Conservation (phyloP, 2,329 filamentous ascomycete genomes). For the Parastagonospora avenae region DNA sequence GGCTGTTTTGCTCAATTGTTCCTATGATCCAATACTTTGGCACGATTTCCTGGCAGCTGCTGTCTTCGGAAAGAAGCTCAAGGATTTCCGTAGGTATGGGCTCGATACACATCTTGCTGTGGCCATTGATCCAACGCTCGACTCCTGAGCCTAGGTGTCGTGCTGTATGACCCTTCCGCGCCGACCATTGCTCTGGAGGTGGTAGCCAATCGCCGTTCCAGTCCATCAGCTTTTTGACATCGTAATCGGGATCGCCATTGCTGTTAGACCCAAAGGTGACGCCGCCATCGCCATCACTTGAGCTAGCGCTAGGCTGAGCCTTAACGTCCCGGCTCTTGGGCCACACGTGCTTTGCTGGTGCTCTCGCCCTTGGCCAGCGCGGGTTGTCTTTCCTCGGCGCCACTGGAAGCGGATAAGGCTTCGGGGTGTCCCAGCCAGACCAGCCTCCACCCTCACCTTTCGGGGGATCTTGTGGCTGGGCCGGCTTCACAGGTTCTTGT, state of each 20-base stretch:
- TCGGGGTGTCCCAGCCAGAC: constrained; percentile 14
- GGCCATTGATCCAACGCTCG: constrained; percentile 37
- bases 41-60: constrained; percentile 27
- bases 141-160: constrained; percentile 42
- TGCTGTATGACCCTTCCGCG: constrained; percentile 34
- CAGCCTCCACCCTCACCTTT: background rate
- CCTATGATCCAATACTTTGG: constrained; percentile 36
- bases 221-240: constrained; percentile 46
- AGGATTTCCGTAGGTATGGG: constrained; percentile 8
- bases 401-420: background rate
- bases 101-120: constrained; percentile 11
- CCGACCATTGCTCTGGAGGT: constrained; percentile 55
- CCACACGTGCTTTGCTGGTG: constrained; percentile 24
- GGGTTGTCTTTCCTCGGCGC: constrained; percentile 15
- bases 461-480: background rate
- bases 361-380: constrained; percentile 14
- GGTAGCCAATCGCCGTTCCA: constrained; percentile 55
- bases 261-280: constrained; percentile 30
- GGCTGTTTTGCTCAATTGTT: constrained; percentile 26
- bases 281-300: constrained; percentile 27
- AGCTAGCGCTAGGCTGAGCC: constrained; percentile 13
- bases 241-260: constrained; percentile 39
- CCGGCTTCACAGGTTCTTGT: background rate
- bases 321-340: constrained; percentile 37
- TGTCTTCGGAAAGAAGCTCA: constrained; percentile 6